Percentiles rank a stretch among this genome's conserved stretches.
Evolutionary conservation across 2,329 filamentous ascomycete genomes (phyloP).

Genomic region (Pseudocercospora vitis): DNA sequence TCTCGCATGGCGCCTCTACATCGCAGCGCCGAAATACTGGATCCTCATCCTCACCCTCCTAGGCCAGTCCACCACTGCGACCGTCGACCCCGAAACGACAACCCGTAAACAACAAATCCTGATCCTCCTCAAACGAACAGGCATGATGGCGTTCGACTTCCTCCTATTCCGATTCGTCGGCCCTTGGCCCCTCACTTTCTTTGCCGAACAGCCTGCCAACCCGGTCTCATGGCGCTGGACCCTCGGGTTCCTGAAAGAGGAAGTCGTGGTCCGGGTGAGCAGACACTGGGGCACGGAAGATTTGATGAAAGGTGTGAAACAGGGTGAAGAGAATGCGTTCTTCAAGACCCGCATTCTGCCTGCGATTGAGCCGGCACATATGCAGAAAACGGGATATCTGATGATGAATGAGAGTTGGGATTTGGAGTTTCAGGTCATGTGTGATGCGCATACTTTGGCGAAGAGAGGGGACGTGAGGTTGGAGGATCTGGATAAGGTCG

Average conservation of each 20-base stretch:
- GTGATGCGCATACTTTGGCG: constrained; percentile 68
- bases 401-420: constrained; percentile 85
- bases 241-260: constrained; percentile 73
- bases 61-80: constrained; percentile 65
- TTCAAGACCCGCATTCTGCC: constrained; percentile 64
- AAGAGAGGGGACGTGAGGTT: constrained; percentile 59
- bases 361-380: constrained; percentile 66
- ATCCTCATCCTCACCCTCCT: constrained; percentile 63
- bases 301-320: constrained; percentile 54
- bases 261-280: constrained; percentile 79
- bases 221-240: constrained; percentile 72
- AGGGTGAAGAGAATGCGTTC: constrained; percentile 54
- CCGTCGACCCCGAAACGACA: constrained; percentile 59
- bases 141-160: constrained; percentile 75
- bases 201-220: constrained; percentile 61
- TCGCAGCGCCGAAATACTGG: constrained; percentile 72
- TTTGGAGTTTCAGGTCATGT: constrained; percentile 80
- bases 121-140: constrained; percentile 60
- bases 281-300: constrained; percentile 68
- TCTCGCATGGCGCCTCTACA: constrained; percentile 67
- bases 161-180: constrained; percentile 46
- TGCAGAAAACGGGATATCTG: constrained; percentile 83
- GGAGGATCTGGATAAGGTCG: constrained; percentile 68
- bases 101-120: constrained; percentile 58
- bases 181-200: constrained; percentile 52